Percentiles rank a stretch among this genome's conserved stretches.
Conservation (phyloP, 2,329 filamentous ascomycete species). For the Metarhizium anisopliae region DNA sequence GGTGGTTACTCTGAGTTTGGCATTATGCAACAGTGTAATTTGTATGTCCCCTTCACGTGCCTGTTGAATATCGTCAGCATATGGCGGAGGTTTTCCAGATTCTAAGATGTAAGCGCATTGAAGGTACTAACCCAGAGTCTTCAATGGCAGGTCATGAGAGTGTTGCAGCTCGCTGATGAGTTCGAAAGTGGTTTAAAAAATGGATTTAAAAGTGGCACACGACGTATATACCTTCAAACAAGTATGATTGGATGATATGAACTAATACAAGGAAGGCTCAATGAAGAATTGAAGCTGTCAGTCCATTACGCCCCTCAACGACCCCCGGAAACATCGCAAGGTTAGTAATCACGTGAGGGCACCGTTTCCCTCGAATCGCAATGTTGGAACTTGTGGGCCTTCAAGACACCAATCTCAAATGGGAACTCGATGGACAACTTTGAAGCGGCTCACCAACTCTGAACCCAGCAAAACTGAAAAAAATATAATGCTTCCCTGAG, state of each 20-base stretch:
- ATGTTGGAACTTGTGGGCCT: conserved; percentile 10
- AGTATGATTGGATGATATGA: conserved; percentile 11
- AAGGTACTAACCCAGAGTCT: conserved; percentile 9
- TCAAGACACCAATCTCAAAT: conserved; percentile 5
- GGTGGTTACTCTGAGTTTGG: not conserved
- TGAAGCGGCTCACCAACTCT: not conserved
- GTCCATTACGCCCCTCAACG: conserved; percentile 15
- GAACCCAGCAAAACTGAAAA: not conserved
- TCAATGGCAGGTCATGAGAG: not conserved
- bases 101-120: conserved; percentile 9
- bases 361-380: conserved; percentile 2
- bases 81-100: conserved; percentile 1
- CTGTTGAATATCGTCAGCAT: conserved; percentile 7
- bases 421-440: not conserved
- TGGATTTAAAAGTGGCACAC: conserved; percentile 1
- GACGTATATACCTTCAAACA: not conserved
- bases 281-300: conserved; percentile 15
- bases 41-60: not conserved
- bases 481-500: not conserved
- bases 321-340: conserved; percentile 10
- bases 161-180: not conserved
- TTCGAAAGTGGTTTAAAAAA: not conserved
- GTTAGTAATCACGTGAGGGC: conserved; percentile 14
- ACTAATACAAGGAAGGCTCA: conserved; percentile 13
- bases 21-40: not conserved